These are phyloP conservation scores for Fusarium xyrophilum DNA, from an alignment of 2,329 filamentous ascomycete genomes.

Conservation along the genomic window DNA sequence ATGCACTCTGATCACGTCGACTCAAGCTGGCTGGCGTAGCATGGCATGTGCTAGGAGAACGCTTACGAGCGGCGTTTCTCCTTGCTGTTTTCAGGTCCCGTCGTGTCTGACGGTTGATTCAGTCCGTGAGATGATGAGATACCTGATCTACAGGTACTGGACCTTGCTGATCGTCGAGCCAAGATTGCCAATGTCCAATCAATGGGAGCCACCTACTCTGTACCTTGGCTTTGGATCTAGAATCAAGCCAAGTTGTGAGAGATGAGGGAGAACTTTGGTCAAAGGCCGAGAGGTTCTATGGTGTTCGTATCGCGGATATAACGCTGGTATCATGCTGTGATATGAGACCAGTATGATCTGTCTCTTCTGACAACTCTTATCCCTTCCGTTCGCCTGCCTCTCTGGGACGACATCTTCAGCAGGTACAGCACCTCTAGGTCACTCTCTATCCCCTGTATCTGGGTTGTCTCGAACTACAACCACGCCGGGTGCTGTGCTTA, in stretches of 20 bases:
- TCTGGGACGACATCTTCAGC: conserved; percentile 13
- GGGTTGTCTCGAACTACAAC: conserved; percentile 19
- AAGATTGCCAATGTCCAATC: conserved; percentile 15
- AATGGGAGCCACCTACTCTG: neutral
- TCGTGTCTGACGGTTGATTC: conserved; percentile 7
- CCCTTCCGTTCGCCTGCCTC: conserved; percentile 19
- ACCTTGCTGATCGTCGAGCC: conserved; percentile 15
- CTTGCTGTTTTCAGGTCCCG: conserved; percentile 5
- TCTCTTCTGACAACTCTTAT: conserved; percentile 9
- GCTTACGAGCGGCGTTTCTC: neutral
- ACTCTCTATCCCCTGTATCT: conserved; percentile 11
- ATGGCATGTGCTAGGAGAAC: conserved; percentile 12
- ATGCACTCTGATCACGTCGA: conserved; percentile 14
- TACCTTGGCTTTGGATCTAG: conserved; percentile 17
- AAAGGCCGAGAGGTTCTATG: neutral
- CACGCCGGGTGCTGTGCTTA: conserved; percentile 1
- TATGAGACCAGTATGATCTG: neutral
- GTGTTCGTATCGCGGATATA: conserved; percentile 3
- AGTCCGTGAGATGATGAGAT: conserved; percentile 1
- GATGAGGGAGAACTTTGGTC: conserved; percentile 8
- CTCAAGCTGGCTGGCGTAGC: neutral
- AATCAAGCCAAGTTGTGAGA: conserved; percentile 1
- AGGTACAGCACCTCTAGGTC: conserved; percentile 11
- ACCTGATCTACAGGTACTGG: conserved; percentile 31
- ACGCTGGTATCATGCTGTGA: neutral